Conservation (phyloP, 176 grass and related monocot species). For the Zizania latifolia region DNA sequence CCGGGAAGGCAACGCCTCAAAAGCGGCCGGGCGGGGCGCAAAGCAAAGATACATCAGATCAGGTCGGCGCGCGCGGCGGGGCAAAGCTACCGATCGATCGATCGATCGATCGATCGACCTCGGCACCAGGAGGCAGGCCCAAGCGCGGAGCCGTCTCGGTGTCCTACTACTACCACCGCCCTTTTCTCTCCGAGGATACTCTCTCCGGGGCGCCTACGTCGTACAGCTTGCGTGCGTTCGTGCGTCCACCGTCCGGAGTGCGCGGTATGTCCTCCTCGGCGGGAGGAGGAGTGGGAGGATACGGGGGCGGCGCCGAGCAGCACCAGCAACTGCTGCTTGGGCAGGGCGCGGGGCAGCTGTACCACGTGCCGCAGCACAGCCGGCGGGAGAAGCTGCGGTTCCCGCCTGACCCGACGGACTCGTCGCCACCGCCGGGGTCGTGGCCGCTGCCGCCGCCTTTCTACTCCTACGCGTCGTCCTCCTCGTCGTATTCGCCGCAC, state of each 20-base stretch:
- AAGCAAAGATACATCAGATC: constrained; percentile 7
- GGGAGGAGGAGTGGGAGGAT: constrained; percentile 29
- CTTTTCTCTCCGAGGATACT: constrained; percentile 17
- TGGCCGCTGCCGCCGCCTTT: constrained; percentile 31
- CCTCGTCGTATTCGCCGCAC: constrained; percentile 51
- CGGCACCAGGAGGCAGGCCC: no score
- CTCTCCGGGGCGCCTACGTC: constrained; percentile 27
- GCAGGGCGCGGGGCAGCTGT: constrained; percentile 58
- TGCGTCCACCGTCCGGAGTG: neutral
- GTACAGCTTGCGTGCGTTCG: neutral
- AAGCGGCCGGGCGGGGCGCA: constrained; percentile 40
- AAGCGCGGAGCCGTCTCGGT: constrained; percentile 14
- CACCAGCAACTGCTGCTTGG: constrained; percentile 42
- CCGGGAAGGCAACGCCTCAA: constrained; percentile 19
- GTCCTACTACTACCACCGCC: neutral
- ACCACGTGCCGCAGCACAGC: constrained; percentile 92
- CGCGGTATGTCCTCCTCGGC: constrained; percentile 60
- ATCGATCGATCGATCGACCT: no score
- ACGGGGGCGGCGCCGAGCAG: constrained; percentile 37
- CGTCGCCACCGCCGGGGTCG: constrained; percentile 16
- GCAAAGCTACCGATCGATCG: neutral
- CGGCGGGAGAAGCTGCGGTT: constrained; percentile 92
- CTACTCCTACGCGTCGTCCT: constrained; percentile 49
- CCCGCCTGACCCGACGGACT: constrained; percentile 41
- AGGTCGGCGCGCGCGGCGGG: neutral